phyloP scores from a whole-genome alignment of 2,329 filamentous ascomycete genomes.

The Fusarium sp. region DNA sequence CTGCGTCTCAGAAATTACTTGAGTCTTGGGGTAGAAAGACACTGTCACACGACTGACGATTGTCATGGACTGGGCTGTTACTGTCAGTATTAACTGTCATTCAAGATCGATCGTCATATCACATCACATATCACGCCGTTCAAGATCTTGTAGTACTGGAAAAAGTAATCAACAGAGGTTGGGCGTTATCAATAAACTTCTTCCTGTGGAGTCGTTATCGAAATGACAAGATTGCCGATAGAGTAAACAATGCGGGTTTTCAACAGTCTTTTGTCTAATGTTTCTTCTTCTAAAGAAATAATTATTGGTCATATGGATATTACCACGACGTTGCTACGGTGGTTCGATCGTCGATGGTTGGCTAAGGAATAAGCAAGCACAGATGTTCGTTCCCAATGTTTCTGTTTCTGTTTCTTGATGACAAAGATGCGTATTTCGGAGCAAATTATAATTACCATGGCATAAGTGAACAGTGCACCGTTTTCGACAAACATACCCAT shows the following conservation, averaged over 20 bases:
- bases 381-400: neutral
- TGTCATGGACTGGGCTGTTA: neutral
- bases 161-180: neutral
- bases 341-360: neutral
- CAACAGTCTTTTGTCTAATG: neutral
- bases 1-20: constrained; percentile 18
- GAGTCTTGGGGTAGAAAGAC: constrained; percentile 6
- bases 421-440: neutral
- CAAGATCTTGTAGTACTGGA: neutral
- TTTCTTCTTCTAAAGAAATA: neutral
- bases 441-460: constrained; percentile 1
- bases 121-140: neutral
- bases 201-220: neutral
- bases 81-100: neutral
- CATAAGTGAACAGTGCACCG: constrained; percentile 1
- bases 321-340: neutral
- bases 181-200: neutral
- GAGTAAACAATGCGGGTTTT: neutral
- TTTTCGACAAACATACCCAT: neutral
- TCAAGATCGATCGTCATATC: constrained; percentile 21
- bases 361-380: neutral
- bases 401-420: neutral
- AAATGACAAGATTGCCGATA: neutral
- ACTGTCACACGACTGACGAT: constrained; percentile 20
- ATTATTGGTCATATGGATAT: neutral